Conservation (phyloP, 2,329 filamentous ascomycete genomes). For the Verticillium nonalfalfae region DNA sequence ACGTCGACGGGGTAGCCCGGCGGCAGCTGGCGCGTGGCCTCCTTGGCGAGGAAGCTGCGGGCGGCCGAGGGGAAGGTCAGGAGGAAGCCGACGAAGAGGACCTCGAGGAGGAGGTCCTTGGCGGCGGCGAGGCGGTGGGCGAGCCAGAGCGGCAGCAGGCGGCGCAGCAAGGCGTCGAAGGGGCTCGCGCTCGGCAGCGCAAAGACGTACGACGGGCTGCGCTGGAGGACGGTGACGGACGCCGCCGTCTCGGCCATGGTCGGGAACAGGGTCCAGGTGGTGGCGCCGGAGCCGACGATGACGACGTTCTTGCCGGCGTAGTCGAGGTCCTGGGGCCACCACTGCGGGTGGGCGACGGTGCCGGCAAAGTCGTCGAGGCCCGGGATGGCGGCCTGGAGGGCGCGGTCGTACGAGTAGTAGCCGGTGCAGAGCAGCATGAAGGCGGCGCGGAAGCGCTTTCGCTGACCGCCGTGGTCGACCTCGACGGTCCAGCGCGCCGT, state of each 20-base stretch:
- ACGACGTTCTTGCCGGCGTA: conserved; percentile 62
- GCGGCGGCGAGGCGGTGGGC: conserved; percentile 40
- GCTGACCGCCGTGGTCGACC: conserved; percentile 28
- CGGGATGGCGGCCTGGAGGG: conserved; percentile 55
- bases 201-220: conserved; percentile 67
- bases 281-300: conserved; percentile 73
- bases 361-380: conserved; percentile 63
- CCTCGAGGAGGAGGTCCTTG: conserved; percentile 38
- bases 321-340: conserved; percentile 66
- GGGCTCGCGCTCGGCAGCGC: conserved; percentile 37
- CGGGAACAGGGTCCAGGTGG: conserved; percentile 71
- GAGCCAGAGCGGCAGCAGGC: conserved; percentile 39
- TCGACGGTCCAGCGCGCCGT: conserved; percentile 50
- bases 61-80: conserved; percentile 44
- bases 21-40: conserved; percentile 46
- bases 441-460: conserved; percentile 33
- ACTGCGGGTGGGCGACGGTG: conserved; percentile 61
- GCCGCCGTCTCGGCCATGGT: conserved; percentile 57
- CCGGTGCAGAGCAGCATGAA: conserved; percentile 54
- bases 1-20: conserved; percentile 45
- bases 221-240: conserved; percentile 73
- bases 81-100: conserved; percentile 43
- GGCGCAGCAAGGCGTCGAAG: conserved; percentile 28
- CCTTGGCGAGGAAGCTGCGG: conserved; percentile 36
- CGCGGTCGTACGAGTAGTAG: conserved; percentile 67